phyloP scores from a whole-genome alignment of 2,329 filamentous ascomycete genomes.

The Pyrenophora graminea region DNA sequence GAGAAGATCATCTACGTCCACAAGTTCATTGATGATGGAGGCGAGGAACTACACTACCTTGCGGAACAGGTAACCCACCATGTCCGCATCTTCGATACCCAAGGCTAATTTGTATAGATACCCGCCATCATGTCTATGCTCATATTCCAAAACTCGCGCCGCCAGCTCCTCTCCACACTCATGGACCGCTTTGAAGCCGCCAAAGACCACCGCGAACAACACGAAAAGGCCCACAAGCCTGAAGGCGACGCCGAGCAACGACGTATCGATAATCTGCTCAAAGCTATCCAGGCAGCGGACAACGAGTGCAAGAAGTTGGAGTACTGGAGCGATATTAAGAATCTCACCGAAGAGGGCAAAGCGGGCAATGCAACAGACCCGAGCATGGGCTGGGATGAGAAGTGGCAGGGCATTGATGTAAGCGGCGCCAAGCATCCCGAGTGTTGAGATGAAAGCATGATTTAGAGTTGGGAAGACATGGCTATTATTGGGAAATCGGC shows the following conservation, averaged over 20 bases:
- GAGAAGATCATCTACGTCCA: constrained; percentile 86
- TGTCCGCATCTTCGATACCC: not conserved
- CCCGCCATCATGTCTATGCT: constrained; percentile 65
- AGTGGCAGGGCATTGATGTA: constrained; percentile 46
- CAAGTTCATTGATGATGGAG: constrained; percentile 77
- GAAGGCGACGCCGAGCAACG: constrained; percentile 54
- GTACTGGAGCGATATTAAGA: constrained; percentile 77
- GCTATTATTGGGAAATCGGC: constrained; percentile 1
- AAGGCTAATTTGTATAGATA: constrained; percentile 33
- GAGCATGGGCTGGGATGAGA: constrained; percentile 41
- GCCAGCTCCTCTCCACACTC: constrained; percentile 73
- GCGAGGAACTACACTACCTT: constrained; percentile 72
- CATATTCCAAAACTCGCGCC: constrained; percentile 85
- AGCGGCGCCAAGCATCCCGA: constrained; percentile 42
- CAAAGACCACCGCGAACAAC: constrained; percentile 55
- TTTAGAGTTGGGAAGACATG: constrained; percentile 5
- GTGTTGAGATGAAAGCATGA: constrained; percentile 5
- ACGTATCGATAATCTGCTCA: constrained; percentile 70
- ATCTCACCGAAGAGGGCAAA: constrained; percentile 46
- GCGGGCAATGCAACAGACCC: constrained; percentile 41
- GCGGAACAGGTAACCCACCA: constrained; percentile 59
- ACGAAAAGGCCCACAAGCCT: constrained; percentile 47
- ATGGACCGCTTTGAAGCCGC: constrained; percentile 60
- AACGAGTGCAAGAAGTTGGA: constrained; percentile 79
- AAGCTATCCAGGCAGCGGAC: constrained; percentile 75